Evolutionary conservation across 331 rosid genomes (phyloP).

Genomic region (Acacia pycnantha): DNA sequence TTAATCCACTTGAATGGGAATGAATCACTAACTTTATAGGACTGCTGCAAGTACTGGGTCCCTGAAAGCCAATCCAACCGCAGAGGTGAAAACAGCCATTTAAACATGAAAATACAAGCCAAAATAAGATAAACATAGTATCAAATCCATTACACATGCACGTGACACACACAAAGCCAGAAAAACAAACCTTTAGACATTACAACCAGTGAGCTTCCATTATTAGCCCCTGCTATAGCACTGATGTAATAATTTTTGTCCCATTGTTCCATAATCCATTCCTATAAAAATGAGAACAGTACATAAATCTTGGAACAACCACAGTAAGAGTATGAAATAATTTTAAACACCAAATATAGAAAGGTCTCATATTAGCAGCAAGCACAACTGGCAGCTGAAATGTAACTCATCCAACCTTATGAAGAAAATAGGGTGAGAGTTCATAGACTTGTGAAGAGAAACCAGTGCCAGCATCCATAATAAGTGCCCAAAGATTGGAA

Average conservation of each 20-base stretch:
- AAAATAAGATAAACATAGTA: neutral
- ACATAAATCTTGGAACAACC: neutral
- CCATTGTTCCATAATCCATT: conserved; percentile 88
- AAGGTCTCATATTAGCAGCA: neutral
- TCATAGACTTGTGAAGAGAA: conserved; percentile 65
- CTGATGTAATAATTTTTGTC: conserved; percentile 66
- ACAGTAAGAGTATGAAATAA: neutral
- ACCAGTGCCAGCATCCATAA: conserved; percentile 85
- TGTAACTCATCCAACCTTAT: conserved; percentile 44
- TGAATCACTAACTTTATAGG: conserved; percentile 74
- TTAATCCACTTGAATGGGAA: conserved; percentile 79
- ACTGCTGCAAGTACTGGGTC: conserved; percentile 62
- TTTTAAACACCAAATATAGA: neutral
- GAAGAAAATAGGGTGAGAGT: conserved; percentile 62
- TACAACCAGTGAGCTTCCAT: conserved; percentile 69
- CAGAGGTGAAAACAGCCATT: neutral
- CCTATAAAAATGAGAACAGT: conserved; percentile 34
- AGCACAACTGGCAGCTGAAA: neutral
- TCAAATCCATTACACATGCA: neutral
- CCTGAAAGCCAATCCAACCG: conserved; percentile 37
- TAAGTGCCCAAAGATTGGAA: conserved; percentile 68
- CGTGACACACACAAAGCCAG: neutral
- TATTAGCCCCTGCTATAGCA: conserved; percentile 66
- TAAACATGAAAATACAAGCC: neutral
- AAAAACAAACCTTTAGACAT: conserved; percentile 70